phyloP scores from a whole-genome alignment of 1,284 basidiomycete species.

The Sutorius eximius region DNA sequence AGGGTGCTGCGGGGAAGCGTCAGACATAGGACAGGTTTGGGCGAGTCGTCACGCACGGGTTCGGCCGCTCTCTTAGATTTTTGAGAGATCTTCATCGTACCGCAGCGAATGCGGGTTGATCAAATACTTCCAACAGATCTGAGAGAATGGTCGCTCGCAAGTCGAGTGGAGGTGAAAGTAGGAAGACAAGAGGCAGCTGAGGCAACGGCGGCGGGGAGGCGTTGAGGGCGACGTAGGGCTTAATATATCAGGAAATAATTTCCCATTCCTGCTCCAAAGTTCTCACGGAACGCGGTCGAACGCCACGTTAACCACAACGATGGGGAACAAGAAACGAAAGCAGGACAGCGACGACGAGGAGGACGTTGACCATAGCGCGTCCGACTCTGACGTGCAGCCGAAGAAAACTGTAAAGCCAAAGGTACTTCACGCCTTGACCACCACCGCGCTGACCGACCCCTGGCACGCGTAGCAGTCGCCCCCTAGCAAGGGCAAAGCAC shows the following conservation, averaged over 20 bases:
- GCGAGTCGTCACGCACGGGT: slow-evolving; percentile 46
- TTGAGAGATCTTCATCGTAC: slow-evolving; percentile 78
- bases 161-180: slow-evolving; percentile 13
- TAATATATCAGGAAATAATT: slow-evolving; percentile 37
- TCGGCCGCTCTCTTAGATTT: slow-evolving; percentile 74
- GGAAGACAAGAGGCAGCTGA: slow-evolving; percentile 18
- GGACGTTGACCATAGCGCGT: slow-evolving; percentile 10
- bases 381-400: slow-evolving; percentile 11
- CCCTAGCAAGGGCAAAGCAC: slow-evolving; percentile 7
- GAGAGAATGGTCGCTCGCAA: slow-evolving; percentile 6
- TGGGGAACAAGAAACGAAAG: slow-evolving; percentile 34
- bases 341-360: slow-evolving; percentile 32
- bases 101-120: slow-evolving; percentile 47
- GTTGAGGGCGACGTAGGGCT: slow-evolving; percentile 29
- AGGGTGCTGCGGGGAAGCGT: slow-evolving; percentile 54
- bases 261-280: slow-evolving; percentile 12
- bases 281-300: slow-evolving; percentile 12
- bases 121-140: slow-evolving; percentile 17
- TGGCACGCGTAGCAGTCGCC: neutral
- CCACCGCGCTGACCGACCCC: neutral
- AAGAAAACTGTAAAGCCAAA: slow-evolving; percentile 16
- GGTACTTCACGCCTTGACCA: slow-evolving; percentile 6
- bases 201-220: neutral
- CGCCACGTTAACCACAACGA: neutral
- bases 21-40: slow-evolving; percentile 30